phyloP scores from a whole-genome alignment of 192 early-diverging fungal species.

The Backusella circina region DNA sequence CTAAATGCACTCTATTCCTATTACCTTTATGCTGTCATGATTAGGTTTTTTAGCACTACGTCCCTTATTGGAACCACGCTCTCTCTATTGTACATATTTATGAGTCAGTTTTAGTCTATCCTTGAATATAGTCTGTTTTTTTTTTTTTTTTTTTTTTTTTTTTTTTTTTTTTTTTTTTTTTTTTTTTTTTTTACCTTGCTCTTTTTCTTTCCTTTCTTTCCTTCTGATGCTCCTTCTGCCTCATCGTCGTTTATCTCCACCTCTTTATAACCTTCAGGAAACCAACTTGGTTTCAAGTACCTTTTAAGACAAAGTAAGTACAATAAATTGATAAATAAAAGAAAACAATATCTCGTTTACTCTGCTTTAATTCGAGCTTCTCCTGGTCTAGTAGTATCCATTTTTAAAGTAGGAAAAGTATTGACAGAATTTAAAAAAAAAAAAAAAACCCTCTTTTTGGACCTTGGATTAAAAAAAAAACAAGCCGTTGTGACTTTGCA shows the following conservation, averaged over 20 bases:
- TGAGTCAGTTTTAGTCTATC: too few relatives aligned
- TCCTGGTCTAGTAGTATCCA: not conserved
- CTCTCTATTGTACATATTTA: not conserved
- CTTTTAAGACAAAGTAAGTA: not conserved
- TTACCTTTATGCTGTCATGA: slow-evolving; percentile 22
- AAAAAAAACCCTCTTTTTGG: not conserved
- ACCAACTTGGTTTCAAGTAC: slow-evolving; percentile 5
- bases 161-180: not conserved
- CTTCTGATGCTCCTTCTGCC: not conserved
- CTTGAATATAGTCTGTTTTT: too few relatives aligned
- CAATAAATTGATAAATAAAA: not conserved
- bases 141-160: not conserved
- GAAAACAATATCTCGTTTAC: not conserved
- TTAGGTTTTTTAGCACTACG: slow-evolving; percentile 11
- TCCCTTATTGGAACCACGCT: slow-evolving; percentile 22
- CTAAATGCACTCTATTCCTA: not conserved
- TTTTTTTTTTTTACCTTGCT: not conserved
- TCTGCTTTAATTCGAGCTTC: slow-evolving; percentile 20
- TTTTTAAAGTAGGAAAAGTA: not conserved
- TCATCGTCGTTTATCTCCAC: not conserved
- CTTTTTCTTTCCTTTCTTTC: not conserved
- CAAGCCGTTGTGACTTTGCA: too few relatives aligned
- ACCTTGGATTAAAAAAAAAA: too few relatives aligned
- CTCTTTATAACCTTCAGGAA: not conserved
- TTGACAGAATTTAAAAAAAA: not conserved